These are phyloP conservation scores for Teunomyces lycoperdinae DNA, from an alignment of 805 yeast genomes.

Conservation along the genomic window DNA sequence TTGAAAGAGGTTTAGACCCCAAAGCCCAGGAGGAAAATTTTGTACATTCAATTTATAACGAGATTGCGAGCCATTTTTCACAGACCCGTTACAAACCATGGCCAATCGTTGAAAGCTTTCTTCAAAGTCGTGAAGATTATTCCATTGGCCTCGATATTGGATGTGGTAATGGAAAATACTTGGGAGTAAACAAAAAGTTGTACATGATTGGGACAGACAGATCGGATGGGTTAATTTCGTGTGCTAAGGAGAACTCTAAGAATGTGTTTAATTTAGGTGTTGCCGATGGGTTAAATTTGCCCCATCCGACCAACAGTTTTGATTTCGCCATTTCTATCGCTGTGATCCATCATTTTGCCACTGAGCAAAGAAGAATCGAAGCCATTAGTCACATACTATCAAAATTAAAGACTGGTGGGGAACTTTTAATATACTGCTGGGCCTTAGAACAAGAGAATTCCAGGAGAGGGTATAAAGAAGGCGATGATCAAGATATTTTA, in stretches of 20 bases:
- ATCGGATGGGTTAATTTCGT: constrained; percentile 63
- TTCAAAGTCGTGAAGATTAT: constrained; percentile 48
- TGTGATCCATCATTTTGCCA: constrained; percentile 94
- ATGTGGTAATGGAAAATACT: constrained; percentile 94
- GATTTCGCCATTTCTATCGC: constrained; percentile 95
- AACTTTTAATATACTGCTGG: constrained; percentile 88
- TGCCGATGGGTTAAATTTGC: constrained; percentile 72
- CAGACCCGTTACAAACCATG: constrained; percentile 94
- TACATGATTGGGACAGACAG: constrained; percentile 73
- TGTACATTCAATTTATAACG: constrained; percentile 92
- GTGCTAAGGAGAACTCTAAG: constrained; percentile 50
- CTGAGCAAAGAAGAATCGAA: constrained; percentile 68
- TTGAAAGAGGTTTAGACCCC: constrained; percentile 39
- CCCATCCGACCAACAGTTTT: constrained; percentile 35
- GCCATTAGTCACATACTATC: constrained; percentile 72
- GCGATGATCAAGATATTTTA: constrained; percentile 88
- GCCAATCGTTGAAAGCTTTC: constrained; percentile 85
- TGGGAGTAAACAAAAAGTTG: constrained; percentile 65
- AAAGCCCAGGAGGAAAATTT: constrained; percentile 63
- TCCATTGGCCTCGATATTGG: constrained; percentile 89
- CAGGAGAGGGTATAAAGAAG: constrained; percentile 86
- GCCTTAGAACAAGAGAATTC: constrained; percentile 89
- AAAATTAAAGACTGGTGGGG: constrained; percentile 58
- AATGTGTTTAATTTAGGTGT: constrained; percentile 56
- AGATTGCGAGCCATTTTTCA: constrained; percentile 90